Conservation (phyloP, 345 rosid genomes). For the Acer campestre region DNA sequence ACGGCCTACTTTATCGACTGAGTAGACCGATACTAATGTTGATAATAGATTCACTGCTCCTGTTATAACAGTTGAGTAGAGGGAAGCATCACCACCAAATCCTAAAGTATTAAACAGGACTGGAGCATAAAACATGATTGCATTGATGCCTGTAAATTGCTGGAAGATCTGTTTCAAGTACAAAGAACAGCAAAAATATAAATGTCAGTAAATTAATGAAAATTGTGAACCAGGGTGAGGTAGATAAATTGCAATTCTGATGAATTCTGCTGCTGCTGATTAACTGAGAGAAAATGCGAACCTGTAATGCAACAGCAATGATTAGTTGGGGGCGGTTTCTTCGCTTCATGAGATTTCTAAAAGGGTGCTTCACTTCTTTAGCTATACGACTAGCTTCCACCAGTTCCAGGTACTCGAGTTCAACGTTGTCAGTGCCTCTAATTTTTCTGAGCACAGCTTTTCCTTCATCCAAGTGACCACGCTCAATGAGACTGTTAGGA, state of each 20-base stretch:
- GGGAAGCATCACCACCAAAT: slow-evolving; percentile 75
- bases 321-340: slow-evolving; percentile 78
- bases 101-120: slow-evolving; percentile 84
- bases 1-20: slow-evolving; percentile 86
- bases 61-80: slow-evolving; percentile 88
- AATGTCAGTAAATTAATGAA: not conserved
- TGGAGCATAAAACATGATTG: slow-evolving; percentile 97
- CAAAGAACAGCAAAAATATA: not conserved
- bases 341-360: slow-evolving; percentile 71
- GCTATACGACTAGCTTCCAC: slow-evolving; percentile 92
- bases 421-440: slow-evolving; percentile 80
- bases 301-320: slow-evolving; percentile 88
- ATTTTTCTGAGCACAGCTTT: slow-evolving; percentile 76
- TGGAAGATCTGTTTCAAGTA: slow-evolving; percentile 68
- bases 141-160: slow-evolving; percentile 91
- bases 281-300: slow-evolving; percentile 14
- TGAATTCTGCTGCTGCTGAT: not conserved
- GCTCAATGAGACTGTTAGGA: slow-evolving; percentile 89
- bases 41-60: slow-evolving; percentile 93
- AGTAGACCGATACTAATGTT: slow-evolving; percentile 79
- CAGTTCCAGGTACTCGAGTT: slow-evolving; percentile 81
- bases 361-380: slow-evolving; percentile 86
- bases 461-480: slow-evolving; percentile 85
- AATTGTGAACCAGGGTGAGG: not conserved
- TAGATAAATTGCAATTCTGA: not conserved